Evolutionary conservation across 768 basidiomycete species (phyloP).

Genomic region (Royoungia palumana): DNA sequence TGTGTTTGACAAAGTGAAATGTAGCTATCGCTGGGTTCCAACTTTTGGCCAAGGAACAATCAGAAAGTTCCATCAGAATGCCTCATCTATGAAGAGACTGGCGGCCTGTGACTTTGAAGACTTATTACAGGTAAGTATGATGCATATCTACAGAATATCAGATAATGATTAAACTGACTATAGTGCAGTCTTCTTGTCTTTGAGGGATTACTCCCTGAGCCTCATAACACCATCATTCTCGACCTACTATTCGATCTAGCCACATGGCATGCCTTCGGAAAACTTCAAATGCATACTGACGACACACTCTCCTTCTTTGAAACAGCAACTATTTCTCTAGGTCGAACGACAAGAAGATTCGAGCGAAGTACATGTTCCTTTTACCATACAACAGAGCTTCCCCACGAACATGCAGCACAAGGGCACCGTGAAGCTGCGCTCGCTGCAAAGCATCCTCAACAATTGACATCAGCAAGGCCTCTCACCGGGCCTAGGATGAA

Average conservation of each 20-base stretch:
- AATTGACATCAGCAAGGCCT: no score
- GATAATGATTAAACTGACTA: no score
- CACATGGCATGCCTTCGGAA: not conserved
- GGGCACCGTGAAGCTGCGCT: not conserved
- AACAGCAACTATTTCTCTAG: slow-evolving; percentile 7
- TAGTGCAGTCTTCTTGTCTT: slow-evolving; percentile 12
- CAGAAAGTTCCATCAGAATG: no score
- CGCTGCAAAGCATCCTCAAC: no score
- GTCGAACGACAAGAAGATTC: slow-evolving; percentile 21
- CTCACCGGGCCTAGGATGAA: no score
- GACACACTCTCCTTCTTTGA: slow-evolving; percentile 8
- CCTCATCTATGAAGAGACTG: no score
- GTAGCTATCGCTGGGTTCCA: no score
- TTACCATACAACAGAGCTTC: slow-evolving; percentile 22
- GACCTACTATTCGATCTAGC: not conserved
- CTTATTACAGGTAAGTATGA: no score
- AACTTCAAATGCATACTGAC: slow-evolving; percentile 16
- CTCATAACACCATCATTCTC: not conserved
- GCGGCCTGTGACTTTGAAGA: no score
- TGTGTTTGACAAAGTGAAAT: no score
- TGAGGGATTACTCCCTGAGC: not conserved
- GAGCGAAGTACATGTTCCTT: slow-evolving; percentile 10
- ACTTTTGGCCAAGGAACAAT: no score
- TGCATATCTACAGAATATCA: not conserved
- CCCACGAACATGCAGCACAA: slow-evolving; percentile 6